A percentile compares a stretch with the other conserved stretches of the same genome.
phyloP scores from a whole-genome alignment of 371 early-diverging fungal species.

The Syncephalis fuscata region DNA sequence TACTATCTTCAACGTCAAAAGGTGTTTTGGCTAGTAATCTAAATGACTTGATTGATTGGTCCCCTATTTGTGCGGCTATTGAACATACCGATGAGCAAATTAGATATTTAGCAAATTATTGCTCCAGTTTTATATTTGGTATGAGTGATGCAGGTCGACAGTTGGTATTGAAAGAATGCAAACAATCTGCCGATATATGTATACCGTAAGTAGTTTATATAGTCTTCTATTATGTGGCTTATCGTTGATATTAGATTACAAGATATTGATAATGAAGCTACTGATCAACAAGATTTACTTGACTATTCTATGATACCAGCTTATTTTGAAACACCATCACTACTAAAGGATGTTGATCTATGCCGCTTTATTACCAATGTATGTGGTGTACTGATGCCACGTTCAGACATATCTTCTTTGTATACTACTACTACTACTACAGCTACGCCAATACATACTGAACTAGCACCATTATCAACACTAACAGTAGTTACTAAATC shows the following conservation, averaged over 20 bases:
- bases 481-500: slow-evolving; percentile 17
- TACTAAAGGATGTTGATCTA: slow-evolving; percentile 17
- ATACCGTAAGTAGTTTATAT: slow-evolving; percentile 5
- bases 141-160: slow-evolving; percentile 15
- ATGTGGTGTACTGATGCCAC: slow-evolving; percentile 32
- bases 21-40: no score
- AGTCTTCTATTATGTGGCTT: slow-evolving; percentile 24
- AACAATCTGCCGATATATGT: slow-evolving; percentile 1
- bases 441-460: slow-evolving; percentile 5
- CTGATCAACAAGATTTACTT: slow-evolving; percentile 18
- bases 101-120: no score
- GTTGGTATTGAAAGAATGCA: slow-evolving; percentile 7
- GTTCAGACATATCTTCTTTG: neutral
- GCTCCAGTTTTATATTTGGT: slow-evolving; percentile 16
- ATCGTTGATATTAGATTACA: slow-evolving; percentile 2
- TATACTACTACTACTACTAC: neutral
- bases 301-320: slow-evolving; percentile 14
- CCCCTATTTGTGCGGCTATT: no score
- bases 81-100: no score
- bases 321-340: slow-evolving; percentile 12
- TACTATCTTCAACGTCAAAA: no score
- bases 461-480: slow-evolving; percentile 5
- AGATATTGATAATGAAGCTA: slow-evolving; percentile 24
- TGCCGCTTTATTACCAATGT: slow-evolving; percentile 36
- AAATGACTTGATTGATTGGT: no score